Evolutionary conservation across 2,329 filamentous ascomycete genomes (phyloP), one percentile per base, ranked within the genome.

Genomic region (Sporothrix euskadiensis): DNA sequence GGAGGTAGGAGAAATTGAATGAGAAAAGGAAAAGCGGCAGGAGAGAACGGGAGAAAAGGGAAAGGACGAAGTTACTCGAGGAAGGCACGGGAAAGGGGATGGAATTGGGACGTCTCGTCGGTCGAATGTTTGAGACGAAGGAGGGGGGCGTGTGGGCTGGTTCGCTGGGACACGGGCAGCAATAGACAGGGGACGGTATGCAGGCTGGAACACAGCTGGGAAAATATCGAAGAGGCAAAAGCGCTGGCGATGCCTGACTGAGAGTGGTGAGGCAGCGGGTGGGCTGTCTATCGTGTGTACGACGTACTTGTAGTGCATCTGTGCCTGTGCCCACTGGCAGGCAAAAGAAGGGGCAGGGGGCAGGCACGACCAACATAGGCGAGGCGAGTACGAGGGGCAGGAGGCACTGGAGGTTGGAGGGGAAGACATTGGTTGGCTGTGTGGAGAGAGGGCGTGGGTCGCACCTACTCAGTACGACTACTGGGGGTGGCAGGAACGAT

Each of bases 101-200:
- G 12, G 59, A 30, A 66, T 39, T 69, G 69, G 69, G 70, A 61
- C 44, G 69, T 65, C 54, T 69, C 63, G 69, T 35, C 70, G 41
- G 73, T 71, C 49, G 65, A 66, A 71, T 71, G 72, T 73, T 71
- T 73, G 72, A 73, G 72, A 69, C 41, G 32, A 32, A 47, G 59
- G 68, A 35, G 68, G 72, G 56, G 59, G 68, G 59, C 52, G 52
- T 63, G 41, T 63, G 56, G 70, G 70, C 47, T 54, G 70, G 59
- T 71, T 65, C 9, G 59, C 57, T 66, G 59, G 70, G 70, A 54
- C 39, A 66, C 26, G 59, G 68, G 41, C 41, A 61, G 41, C 14
- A 52, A 44, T 9, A 63, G 22, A 35, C 41, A 63, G 72, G 61
- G 59, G 47, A 30, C 30, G 30, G 41, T 56, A 47, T 56, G 71